Evolutionary conservation across 768 basidiomycete species (phyloP), one percentile per base, ranked within the genome.

Genomic region (Lactarius pseudohatsudake): DNA sequence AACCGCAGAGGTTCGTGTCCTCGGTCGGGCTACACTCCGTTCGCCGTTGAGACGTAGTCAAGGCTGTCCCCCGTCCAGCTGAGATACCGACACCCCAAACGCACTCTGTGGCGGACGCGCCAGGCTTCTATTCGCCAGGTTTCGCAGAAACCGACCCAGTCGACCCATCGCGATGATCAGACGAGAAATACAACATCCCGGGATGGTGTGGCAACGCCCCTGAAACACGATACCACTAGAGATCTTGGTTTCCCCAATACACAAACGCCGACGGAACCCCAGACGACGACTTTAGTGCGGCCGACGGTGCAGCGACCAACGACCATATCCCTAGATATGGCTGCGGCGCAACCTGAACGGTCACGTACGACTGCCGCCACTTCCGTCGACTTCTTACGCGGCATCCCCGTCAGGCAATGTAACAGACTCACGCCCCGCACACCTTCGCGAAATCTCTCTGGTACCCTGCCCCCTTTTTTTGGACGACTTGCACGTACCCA

Each of bases 1-100:
- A 69, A 68, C 16, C 15, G 41, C 62, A 45, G 62, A 67, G 66
- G 66, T 64, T 18, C 6, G 66, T 61, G 13, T n/a, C 36, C 22
- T 56, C 8, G 28, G 55, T 56, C 8, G 28, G 55, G n/a, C 28
- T 30, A 40, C 47, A 58, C 7, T 50, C 16, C 30, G 26, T 30
- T 32, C 32, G 26, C 16, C 38, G 47, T 57, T 50, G 30, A 36
- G n/a, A 32, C 16, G 20, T 22, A 26, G 60, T 26, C 22, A 62
- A 66, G 57, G 50, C 22, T 41, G 16, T 34, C 30, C 20, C 40
- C 54, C 47, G 10, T 28, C 38, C 38, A n/a, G 47, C 47, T 30
- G 59, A 56, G 41, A 9, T 57, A 28, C 32, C 30, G 6, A 41
- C 11, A 1, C 59, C 34, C 57, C 54, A 45, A 22, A 36, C 36